These are phyloP conservation scores for Trametes versicolor DNA, from an alignment of 1,284 basidiomycete species.

Conservation along the genomic window DNA sequence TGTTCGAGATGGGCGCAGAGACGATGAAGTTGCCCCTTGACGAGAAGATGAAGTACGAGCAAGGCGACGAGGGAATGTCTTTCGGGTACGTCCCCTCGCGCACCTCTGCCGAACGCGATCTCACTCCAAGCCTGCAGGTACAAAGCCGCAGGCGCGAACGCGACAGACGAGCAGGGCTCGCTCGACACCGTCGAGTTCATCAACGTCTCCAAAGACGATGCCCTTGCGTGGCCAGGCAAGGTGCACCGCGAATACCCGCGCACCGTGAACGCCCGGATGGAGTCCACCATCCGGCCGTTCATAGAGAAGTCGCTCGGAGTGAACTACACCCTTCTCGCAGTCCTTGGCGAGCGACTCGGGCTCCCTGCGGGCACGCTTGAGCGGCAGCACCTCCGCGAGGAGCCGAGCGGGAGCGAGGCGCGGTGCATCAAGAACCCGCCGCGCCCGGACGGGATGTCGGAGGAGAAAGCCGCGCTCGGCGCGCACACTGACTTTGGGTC, in stretches of 20 bases:
- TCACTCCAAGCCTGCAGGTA: constrained; percentile 37
- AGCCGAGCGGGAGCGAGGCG: constrained; percentile 51
- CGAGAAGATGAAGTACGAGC: constrained; percentile 51
- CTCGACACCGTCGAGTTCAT: constrained; percentile 48
- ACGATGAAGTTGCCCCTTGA: constrained; percentile 48
- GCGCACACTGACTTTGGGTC: constrained; percentile 52
- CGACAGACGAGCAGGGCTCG: constrained; percentile 47
- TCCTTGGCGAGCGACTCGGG: constrained; percentile 40
- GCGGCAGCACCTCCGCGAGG: constrained; percentile 41
- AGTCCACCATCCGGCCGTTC: constrained; percentile 13
- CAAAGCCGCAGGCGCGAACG: constrained; percentile 47
- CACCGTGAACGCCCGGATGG: constrained; percentile 27
- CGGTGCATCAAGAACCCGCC: constrained; percentile 49
- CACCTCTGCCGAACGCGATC: neutral
- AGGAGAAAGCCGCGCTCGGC: constrained; percentile 43
- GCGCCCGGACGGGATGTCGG: constrained; percentile 32
- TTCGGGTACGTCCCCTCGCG: constrained; percentile 41
- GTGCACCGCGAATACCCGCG: constrained; percentile 47
- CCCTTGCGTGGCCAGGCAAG: constrained; percentile 43
- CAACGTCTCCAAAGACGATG: constrained; percentile 47
- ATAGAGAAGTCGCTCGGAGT: constrained; percentile 45
- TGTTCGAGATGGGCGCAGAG: constrained; percentile 50
- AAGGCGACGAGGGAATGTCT: constrained; percentile 48
- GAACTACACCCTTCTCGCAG: constrained; percentile 44
- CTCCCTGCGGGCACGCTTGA: constrained; percentile 42